A percentile compares a stretch with the other conserved stretches of the same genome.
Evolutionary conservation across 2,329 filamentous ascomycete genomes (phyloP).

Genomic region (Coleophoma crateriformis): DNA sequence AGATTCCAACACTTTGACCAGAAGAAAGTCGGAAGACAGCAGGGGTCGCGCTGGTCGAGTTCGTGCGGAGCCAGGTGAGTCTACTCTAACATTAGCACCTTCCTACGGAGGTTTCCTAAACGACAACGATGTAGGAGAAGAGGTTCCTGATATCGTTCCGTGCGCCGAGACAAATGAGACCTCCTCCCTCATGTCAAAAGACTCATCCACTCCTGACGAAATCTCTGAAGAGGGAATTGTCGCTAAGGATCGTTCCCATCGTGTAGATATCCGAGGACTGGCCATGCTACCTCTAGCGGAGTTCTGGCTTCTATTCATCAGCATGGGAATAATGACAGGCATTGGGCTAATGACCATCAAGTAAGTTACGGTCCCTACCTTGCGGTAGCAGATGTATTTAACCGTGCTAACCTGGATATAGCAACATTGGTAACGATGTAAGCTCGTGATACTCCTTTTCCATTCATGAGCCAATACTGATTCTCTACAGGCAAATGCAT

Average conservation of each 20-base stretch:
- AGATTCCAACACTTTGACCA: conserved; percentile 29
- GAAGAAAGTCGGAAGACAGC: conserved; percentile 39
- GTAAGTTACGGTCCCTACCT: conserved; percentile 46
- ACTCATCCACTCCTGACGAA: conserved; percentile 40
- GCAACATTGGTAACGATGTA: conserved; percentile 90
- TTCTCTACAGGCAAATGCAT: conserved; percentile 52
- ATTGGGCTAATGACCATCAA: conserved; percentile 99
- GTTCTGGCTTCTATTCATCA: conserved; percentile 86
- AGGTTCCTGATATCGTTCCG: conserved; percentile 19
- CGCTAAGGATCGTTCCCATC: conserved; percentile 69
- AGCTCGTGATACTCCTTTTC: conserved; percentile 11
- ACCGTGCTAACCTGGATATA: conserved; percentile 34
- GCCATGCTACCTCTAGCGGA: conserved; percentile 65
- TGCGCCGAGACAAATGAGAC: conserved; percentile 59
- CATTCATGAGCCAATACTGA: conserved; percentile 3
- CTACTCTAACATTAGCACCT: conserved; percentile 26
- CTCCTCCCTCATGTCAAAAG: conserved; percentile 72
- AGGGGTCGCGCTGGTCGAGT: conserved; percentile 31
- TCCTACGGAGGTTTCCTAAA: conserved; percentile 23
- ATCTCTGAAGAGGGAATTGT: conserved; percentile 43
- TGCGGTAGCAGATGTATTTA: not conserved
- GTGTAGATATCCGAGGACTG: conserved; percentile 86
- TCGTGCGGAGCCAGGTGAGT: conserved; percentile 62
- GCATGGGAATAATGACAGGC: conserved; percentile 87
- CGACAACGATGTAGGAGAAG: conserved; percentile 20